Conservation (phyloP, 768 basidiomycete genomes). For the Austroboletus festivus region DNA sequence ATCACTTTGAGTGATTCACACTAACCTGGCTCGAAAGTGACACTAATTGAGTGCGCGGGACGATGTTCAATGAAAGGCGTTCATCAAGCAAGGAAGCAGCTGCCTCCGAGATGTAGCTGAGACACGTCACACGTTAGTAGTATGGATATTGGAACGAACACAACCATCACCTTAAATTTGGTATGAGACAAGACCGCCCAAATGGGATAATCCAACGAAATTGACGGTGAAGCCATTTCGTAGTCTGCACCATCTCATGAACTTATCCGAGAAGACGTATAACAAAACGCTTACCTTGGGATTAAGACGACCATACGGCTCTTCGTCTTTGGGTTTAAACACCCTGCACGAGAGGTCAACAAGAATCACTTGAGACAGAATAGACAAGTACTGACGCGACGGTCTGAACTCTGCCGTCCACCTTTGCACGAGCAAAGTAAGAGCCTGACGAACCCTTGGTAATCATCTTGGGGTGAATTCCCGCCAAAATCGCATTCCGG, state of each 20-base stretch:
- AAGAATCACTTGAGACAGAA: neutral
- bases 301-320: conserved; percentile 84
- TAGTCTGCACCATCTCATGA: conserved; percentile 50
- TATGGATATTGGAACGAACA: neutral
- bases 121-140: neutral
- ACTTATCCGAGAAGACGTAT: neutral
- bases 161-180: conserved; percentile 67
- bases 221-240: conserved; percentile 87
- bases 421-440: conserved; percentile 85
- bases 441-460: conserved; percentile 86
- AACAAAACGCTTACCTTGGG: conserved; percentile 56
- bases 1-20: neutral
- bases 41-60: conserved; percentile 82
- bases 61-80: conserved; percentile 72
- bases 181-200: conserved; percentile 84
- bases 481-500: conserved; percentile 65
- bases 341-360: conserved; percentile 46
- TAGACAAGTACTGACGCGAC: conserved; percentile 58
- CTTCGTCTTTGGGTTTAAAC: conserved; percentile 90
- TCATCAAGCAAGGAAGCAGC: conserved; percentile 82
- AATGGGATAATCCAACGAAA: conserved; percentile 90
- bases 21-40: conserved; percentile 69
- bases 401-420: conserved; percentile 72
- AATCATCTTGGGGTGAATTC: conserved; percentile 89
- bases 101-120: conserved; percentile 84